These are phyloP conservation scores for Metarhizium guizhouense DNA, from an alignment of 2,329 filamentous ascomycete species.

Conservation along the genomic window DNA sequence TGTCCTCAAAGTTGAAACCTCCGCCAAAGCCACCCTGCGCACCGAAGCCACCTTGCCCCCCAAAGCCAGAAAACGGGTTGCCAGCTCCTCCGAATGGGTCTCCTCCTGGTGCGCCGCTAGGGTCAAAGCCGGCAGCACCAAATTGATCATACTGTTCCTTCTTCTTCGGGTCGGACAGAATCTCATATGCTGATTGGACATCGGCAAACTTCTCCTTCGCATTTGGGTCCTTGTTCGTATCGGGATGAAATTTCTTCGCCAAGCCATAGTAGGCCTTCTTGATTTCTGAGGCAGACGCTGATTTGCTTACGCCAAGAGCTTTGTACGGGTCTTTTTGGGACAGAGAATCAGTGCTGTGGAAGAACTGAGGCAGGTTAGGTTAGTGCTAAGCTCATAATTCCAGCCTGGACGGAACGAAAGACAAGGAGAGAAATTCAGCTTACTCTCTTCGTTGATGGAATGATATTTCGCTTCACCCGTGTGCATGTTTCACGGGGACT, in stretches of 20 bases:
- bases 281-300: constrained; percentile 76
- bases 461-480: constrained; percentile 9
- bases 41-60: constrained; percentile 11
- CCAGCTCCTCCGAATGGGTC: constrained; percentile 56
- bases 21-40: constrained; percentile 60
- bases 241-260: constrained; percentile 95
- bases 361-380: constrained; percentile 29
- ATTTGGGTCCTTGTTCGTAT: constrained; percentile 91
- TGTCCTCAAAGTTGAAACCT: constrained; percentile 92
- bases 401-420: not conserved
- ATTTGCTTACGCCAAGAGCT: constrained; percentile 74
- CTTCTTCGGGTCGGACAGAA: constrained; percentile 88
- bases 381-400: not conserved
- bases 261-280: constrained; percentile 98
- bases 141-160: constrained; percentile 87
- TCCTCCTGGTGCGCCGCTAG: constrained; percentile 54
- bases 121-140: constrained; percentile 80
- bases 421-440: not conserved
- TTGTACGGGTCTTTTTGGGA: constrained; percentile 74
- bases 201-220: constrained; percentile 94
- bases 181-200: constrained; percentile 87
- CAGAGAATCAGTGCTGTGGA: constrained; percentile 49
- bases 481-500: constrained; percentile 12
- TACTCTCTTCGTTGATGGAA: constrained; percentile 21
- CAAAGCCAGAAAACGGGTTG: constrained; percentile 52